A percentile compares a stretch with the other conserved stretches of the same genome.
Conservation (phyloP, 2,329 filamentous ascomycete species). For the Thermothelomyces thermophilus region DNA sequence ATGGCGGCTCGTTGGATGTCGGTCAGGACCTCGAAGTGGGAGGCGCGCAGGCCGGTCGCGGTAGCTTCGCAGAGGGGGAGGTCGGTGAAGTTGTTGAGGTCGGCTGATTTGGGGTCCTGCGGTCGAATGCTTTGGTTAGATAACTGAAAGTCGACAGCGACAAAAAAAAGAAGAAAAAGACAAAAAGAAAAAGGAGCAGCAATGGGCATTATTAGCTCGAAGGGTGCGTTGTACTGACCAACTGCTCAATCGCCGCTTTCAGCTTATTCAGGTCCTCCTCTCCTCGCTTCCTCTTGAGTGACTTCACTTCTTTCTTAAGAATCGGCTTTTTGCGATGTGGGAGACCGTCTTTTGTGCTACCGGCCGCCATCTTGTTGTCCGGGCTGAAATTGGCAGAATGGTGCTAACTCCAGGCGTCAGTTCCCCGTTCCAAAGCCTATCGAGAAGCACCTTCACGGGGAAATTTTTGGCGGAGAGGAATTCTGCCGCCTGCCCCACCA, state of each 20-base stretch:
- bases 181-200: too few species aligned
- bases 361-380: conserved; percentile 10
- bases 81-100: conserved; percentile 66
- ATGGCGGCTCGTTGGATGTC: conserved; percentile 90
- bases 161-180: too few species aligned
- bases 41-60: conserved; percentile 68
- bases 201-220: too few species aligned
- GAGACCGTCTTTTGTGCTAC: conserved; percentile 1
- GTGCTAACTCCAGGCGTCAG: too few species aligned
- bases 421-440: background rate
- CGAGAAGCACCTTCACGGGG: background rate
- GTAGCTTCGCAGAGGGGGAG: conserved; percentile 83
- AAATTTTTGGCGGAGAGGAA: conserved; percentile 21
- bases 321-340: conserved; percentile 7
- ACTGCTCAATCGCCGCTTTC: conserved; percentile 21
- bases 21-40: conserved; percentile 84
- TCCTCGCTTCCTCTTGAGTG: conserved; percentile 26
- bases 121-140: background rate
- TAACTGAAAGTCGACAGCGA: too few species aligned
- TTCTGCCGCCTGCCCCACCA: conserved; percentile 18
- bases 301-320: conserved; percentile 17
- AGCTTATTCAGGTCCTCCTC: conserved; percentile 26
- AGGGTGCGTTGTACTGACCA: conserved; percentile 15
- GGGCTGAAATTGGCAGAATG: background rate
- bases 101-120: conserved; percentile 53